These are phyloP conservation scores for Aspergillus sparsus DNA, from an alignment of 495 filamentous ascomycete species.

Conservation along the genomic window DNA sequence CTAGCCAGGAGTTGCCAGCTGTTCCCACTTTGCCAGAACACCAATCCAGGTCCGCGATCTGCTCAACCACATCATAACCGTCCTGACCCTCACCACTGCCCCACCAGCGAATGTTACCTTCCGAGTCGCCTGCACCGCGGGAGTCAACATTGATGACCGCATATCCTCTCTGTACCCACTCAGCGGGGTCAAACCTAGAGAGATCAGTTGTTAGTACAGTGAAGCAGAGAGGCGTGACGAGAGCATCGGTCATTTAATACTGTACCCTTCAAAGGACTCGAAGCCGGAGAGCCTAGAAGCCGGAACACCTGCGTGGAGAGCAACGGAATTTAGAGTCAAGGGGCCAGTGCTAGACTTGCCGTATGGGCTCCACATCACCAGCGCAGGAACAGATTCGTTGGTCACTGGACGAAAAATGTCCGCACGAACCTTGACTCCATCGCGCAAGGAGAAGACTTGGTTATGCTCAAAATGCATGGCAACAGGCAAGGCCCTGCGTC, in stretches of 20 bases:
- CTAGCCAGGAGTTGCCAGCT: conserved; percentile 45
- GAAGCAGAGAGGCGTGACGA: too few species aligned
- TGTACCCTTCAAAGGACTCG: conserved; percentile 41
- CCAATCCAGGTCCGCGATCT: conserved; percentile 42
- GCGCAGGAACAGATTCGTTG: conserved; percentile 30
- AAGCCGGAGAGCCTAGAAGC: conserved; percentile 20
- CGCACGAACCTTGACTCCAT: conserved; percentile 24
- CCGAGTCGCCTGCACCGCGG: conserved; percentile 40
- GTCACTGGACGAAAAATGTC: conserved; percentile 34
- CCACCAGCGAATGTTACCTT: conserved; percentile 43
- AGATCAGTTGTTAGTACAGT: too few species aligned
- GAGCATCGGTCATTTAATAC: too few species aligned
- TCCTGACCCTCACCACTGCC: conserved; percentile 48
- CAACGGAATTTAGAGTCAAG: conserved; percentile 21
- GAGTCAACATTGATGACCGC: conserved; percentile 48
- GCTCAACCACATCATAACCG: conserved; percentile 48
- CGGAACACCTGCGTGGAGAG: conserved; percentile 24
- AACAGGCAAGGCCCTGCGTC: too few species aligned
- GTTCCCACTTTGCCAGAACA: conserved; percentile 48
- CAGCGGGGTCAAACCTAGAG: conserved; percentile 37
- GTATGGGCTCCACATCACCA: conserved; percentile 37
- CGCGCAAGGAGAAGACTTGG: conserved; percentile 17
- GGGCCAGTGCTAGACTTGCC: conserved; percentile 32
- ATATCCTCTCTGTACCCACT: conserved; percentile 44
- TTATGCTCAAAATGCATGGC: conserved; percentile 10